Conservation (phyloP, 257 asterid genomes). For the Solanum etuberosum region DNA sequence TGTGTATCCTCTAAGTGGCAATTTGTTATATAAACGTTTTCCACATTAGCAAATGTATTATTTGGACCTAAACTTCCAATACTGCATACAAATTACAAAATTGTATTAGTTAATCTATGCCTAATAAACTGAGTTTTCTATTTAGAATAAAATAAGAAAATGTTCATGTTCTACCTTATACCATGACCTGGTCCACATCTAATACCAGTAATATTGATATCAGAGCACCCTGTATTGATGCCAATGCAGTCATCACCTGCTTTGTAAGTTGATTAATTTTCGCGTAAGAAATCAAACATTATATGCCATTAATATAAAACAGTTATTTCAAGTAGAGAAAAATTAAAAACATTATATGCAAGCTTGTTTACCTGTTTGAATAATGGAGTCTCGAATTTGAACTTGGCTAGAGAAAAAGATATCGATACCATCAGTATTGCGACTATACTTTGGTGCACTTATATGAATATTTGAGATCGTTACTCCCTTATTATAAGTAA, state of each 20-base stretch:
- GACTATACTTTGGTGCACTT: constrained; percentile 8
- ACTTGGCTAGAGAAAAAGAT: neutral
- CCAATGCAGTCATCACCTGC: constrained; percentile 16
- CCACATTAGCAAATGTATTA: constrained; percentile 3
- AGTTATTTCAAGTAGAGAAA: neutral
- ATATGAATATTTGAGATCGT: neutral
- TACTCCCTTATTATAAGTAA: neutral
- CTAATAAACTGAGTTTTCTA: neutral
- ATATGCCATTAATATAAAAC: neutral
- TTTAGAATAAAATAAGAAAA: neutral
- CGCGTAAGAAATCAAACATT: neutral
- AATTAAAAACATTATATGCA: neutral
- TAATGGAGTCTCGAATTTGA: neutral
- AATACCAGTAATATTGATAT: neutral
- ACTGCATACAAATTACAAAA: neutral
- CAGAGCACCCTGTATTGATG: neutral
- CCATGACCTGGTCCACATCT: constrained; percentile 18
- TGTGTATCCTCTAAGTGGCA: neutral
- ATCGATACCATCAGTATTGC: constrained; percentile 13
- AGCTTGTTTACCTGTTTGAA: neutral
- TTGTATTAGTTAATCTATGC: neutral
- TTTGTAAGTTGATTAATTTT: neutral
- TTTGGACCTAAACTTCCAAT: constrained; percentile 7
- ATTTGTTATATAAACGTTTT: neutral
- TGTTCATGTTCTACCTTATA: constrained; percentile 5